Conservation (phyloP, 768 basidiomycete genomes). For the Piloderma croceum region DNA sequence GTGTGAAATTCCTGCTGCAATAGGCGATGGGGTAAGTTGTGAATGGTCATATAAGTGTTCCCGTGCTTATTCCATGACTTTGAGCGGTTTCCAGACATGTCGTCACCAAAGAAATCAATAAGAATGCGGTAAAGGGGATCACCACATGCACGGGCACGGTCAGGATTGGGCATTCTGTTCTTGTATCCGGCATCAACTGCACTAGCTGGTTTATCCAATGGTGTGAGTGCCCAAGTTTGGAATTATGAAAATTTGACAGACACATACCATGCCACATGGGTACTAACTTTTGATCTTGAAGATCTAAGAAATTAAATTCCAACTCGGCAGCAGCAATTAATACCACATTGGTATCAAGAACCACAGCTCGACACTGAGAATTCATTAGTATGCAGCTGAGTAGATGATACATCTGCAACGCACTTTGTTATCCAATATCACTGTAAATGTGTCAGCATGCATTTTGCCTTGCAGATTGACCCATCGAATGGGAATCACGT, state of each 20-base stretch:
- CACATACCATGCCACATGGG: constrained; percentile 5
- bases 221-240: no score
- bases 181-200: no score
- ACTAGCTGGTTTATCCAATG: no score
- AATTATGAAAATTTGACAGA: no score
- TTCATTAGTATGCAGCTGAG: no score
- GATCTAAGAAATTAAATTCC: constrained; percentile 3
- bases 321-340: constrained; percentile 4
- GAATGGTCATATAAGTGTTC: constrained; percentile 34
- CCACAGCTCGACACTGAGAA: no score
- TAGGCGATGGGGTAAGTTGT: constrained; percentile 30
- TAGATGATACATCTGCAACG: no score
- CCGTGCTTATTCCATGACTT: constrained; percentile 44
- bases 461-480: neutral
- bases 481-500: constrained; percentile 8
- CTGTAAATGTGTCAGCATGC: constrained; percentile 7
- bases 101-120: constrained; percentile 28
- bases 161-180: constrained; percentile 11
- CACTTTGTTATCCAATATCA: constrained; percentile 3
- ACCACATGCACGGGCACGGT: constrained; percentile 3
- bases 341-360: no score
- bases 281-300: constrained; percentile 1
- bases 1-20: constrained; percentile 33
- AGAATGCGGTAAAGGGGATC: constrained; percentile 3
- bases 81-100: constrained; percentile 39